A percentile compares a stretch with the other conserved stretches of the same genome.
phyloP scores from a whole-genome alignment of 345 rosid genomes.

The Populus nigra region DNA sequence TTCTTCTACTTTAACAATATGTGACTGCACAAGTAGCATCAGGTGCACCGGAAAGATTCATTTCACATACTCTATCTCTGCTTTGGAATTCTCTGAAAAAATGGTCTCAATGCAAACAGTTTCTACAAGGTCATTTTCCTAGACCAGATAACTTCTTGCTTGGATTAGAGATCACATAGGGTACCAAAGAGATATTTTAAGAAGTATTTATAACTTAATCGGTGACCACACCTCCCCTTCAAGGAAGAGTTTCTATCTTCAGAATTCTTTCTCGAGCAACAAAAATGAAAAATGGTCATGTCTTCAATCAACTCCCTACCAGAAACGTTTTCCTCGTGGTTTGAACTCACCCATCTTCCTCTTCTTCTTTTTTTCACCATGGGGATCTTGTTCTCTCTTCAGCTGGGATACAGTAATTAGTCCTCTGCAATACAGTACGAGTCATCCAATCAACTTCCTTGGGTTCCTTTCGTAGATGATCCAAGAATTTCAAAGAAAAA shows the following conservation, averaged over 20 bases:
- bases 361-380: neutral
- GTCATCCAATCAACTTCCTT: neutral
- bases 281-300: too few relatives aligned
- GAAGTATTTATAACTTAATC: neutral
- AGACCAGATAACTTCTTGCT: neutral
- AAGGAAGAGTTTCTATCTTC: neutral
- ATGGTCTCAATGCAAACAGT: slow-evolving; percentile 2
- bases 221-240: neutral
- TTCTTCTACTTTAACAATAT: slow-evolving; percentile 22
- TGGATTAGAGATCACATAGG: neutral
- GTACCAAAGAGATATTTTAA: slow-evolving; percentile 29
- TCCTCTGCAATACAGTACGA: neutral
- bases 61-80: slow-evolving; percentile 18
- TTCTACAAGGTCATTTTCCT: neutral
- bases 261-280: too few relatives aligned
- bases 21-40: slow-evolving; percentile 16
- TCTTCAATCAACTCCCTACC: neutral
- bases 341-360: neutral
- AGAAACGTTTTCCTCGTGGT: neutral
- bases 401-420: neutral
- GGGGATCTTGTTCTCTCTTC: neutral
- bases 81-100: slow-evolving; percentile 7
- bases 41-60: slow-evolving; percentile 9
- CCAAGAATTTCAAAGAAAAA: neutral
- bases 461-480: neutral